phyloP scores from a whole-genome alignment of 2,329 filamentous ascomycete species.

The Teratosphaeria epicoccoides region DNA sequence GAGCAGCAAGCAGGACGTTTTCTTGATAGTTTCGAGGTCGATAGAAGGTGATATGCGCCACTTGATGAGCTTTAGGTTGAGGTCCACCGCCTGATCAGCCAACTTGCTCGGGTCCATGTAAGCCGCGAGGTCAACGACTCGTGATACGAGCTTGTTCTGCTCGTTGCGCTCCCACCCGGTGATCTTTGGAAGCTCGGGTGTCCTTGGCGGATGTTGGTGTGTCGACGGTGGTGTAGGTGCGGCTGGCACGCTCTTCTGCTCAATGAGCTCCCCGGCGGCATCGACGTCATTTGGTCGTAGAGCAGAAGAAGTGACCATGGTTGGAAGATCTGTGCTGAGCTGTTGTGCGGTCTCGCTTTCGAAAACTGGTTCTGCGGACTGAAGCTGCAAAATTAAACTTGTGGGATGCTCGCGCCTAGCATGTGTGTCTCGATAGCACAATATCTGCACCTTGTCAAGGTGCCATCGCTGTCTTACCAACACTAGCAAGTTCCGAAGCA shows the following conservation, averaged over 20 bases:
- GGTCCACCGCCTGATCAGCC: conserved; percentile 86
- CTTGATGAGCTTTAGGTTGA: conserved; percentile 97
- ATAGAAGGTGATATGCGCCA: conserved; percentile 89
- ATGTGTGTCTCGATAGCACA: conserved; percentile 84
- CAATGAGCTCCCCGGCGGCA: conserved; percentile 22
- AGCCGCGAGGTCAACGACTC: conserved; percentile 72
- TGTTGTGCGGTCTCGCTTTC: conserved; percentile 13
- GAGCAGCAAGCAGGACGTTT: conserved; percentile 78
- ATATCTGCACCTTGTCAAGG: conserved; percentile 64
- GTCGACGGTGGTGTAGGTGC: conserved; percentile 6
- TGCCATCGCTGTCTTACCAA: conserved; percentile 74
- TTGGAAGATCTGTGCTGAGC: conserved; percentile 14
- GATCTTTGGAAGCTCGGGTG: conserved; percentile 56
- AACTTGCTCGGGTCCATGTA: conserved; percentile 85
- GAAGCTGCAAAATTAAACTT: conserved; percentile 64
- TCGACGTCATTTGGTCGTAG: conserved; percentile 22
- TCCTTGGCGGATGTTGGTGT: conserved; percentile 10
- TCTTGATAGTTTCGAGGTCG: conserved; percentile 78
- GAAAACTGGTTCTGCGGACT: conserved; percentile 39
- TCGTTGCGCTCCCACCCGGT: conserved; percentile 90
- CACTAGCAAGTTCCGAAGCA: conserved; percentile 77
- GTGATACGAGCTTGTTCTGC: conserved; percentile 64
- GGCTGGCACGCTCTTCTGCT: conserved; percentile 9
- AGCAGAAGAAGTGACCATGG: conserved; percentile 18
- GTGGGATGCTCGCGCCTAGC: conserved; percentile 65